Evolutionary conservation across 768 basidiomycete genomes (phyloP).

Genomic region (Lactarius sp.): DNA sequence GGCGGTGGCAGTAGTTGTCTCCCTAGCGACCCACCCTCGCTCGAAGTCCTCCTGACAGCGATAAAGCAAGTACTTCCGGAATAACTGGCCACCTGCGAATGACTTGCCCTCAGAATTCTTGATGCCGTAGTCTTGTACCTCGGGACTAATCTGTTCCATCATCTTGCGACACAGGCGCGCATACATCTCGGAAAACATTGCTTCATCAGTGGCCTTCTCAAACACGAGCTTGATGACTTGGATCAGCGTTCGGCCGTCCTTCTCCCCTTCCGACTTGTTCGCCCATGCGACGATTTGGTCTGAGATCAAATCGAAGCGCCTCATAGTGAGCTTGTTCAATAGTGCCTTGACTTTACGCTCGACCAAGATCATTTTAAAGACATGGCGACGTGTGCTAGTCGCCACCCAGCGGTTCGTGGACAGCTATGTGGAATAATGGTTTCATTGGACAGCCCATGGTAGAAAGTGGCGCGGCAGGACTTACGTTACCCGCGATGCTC

Average conservation of each 20-base stretch:
- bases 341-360: constrained; percentile 89
- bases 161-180: constrained; percentile 91
- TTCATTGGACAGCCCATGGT: constrained; percentile 45
- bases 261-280: constrained; percentile 88
- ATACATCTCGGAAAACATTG: constrained; percentile 96
- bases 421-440: constrained; percentile 65
- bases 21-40: constrained; percentile 87
- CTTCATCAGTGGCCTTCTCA: constrained; percentile 96
- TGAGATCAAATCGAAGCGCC: constrained; percentile 93
- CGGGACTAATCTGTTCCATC: constrained; percentile 87
- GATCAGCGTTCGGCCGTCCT: constrained; percentile 88
- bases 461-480: constrained; percentile 18
- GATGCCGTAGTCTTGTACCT: constrained; percentile 86
- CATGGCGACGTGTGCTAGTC: constrained; percentile 39
- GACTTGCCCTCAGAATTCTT: constrained; percentile 76
- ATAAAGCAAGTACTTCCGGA: constrained; percentile 95
- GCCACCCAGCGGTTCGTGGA: constrained; percentile 82
- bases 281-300: constrained; percentile 94
- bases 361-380: constrained; percentile 39
- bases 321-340: constrained; percentile 95
- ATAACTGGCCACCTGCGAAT: constrained; percentile 89
- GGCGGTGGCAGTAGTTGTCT: constrained; percentile 53
- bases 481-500: constrained; percentile 36
- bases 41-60: constrained; percentile 98
- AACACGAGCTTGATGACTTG: constrained; percentile 95